Percentiles rank a stretch among this genome's conserved stretches.
Evolutionary conservation across 768 basidiomycete genomes (phyloP).

Genomic region (Auriscalpium microsporum): DNA sequence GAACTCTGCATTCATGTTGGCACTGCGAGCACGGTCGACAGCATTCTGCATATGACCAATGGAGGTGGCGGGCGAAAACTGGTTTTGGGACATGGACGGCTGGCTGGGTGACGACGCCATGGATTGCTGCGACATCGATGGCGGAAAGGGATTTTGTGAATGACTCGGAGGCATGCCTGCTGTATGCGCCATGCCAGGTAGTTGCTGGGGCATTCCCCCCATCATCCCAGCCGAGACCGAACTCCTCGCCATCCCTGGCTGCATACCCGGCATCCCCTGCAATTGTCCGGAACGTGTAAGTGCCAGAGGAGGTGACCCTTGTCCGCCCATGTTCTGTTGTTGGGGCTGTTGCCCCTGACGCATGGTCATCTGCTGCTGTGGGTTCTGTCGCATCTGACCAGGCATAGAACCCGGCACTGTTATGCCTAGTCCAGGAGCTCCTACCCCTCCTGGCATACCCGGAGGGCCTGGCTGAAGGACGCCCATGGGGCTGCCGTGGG

Average conservation of each 20-base stretch:
- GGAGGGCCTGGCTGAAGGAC: slow-evolving; percentile 30
- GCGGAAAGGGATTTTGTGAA: slow-evolving; percentile 29
- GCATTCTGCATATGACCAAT: slow-evolving; percentile 9
- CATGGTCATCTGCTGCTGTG: slow-evolving; percentile 25
- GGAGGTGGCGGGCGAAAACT: slow-evolving; percentile 22
- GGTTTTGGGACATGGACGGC: slow-evolving; percentile 29
- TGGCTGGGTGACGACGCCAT: slow-evolving; percentile 36
- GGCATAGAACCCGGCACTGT: slow-evolving; percentile 37
- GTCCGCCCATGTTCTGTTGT: slow-evolving; percentile 25
- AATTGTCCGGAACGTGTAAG: slow-evolving; percentile 28
- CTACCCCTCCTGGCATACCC: slow-evolving; percentile 27
- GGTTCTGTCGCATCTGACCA: slow-evolving; percentile 25
- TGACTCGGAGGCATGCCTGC: slow-evolving; percentile 26
- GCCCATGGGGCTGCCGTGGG: slow-evolving; percentile 26
- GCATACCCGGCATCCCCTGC: slow-evolving; percentile 30
- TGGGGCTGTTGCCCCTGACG: slow-evolving; percentile 22
- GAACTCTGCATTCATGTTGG: slow-evolving; percentile 38
- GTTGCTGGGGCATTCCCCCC: slow-evolving; percentile 31
- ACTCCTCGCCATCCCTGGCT: slow-evolving; percentile 36
- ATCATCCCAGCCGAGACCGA: slow-evolving; percentile 26
- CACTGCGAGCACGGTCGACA: slow-evolving; percentile 28
- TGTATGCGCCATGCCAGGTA: slow-evolving; percentile 10
- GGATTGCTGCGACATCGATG: slow-evolving; percentile 31
- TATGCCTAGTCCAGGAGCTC: slow-evolving; percentile 27
- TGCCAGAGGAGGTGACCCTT: slow-evolving; percentile 36